These are phyloP conservation scores for Teunomyces panamensis DNA, from an alignment of 805 yeast genomes.

Conservation along the genomic window DNA sequence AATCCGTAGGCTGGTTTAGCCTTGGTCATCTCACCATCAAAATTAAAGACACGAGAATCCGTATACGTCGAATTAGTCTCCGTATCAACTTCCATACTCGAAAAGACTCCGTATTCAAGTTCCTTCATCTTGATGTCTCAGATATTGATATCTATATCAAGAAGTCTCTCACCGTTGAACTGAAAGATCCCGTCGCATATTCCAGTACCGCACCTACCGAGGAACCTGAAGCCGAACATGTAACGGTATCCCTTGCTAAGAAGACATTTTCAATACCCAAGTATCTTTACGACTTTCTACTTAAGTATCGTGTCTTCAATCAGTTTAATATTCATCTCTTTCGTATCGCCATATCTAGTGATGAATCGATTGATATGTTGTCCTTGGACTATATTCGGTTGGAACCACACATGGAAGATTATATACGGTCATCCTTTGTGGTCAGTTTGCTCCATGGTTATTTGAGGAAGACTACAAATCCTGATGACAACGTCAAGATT, in stretches of 20 bases:
- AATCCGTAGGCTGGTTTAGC: conserved; percentile 30
- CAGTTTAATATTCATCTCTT: conserved; percentile 23
- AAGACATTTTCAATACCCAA: conserved; percentile 12
- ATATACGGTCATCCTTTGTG: conserved; percentile 12
- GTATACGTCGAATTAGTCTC: conserved; percentile 17
- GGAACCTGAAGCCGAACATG: conserved; percentile 1
- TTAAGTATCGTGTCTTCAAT: conserved; percentile 19
- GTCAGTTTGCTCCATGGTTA: conserved; percentile 21
- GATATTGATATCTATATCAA: conserved; percentile 14
- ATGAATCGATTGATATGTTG: neutral
- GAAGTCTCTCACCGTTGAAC: neutral
- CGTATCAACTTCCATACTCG: conserved; percentile 21
- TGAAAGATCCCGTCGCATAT: neutral
- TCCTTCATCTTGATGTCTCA: conserved; percentile 25
- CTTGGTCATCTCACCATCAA: conserved; percentile 23
- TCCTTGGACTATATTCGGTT: neutral
- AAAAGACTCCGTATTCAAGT: conserved; percentile 21
- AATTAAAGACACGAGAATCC: conserved; percentile 10
- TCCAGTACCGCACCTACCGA: conserved; percentile 7
- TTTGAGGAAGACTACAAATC: conserved; percentile 11
- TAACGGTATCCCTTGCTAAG: neutral
- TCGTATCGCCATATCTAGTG: conserved; percentile 7
- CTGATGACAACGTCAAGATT: conserved; percentile 14
- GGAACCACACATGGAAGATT: conserved; percentile 4
- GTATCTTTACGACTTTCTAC: conserved; percentile 16